A percentile compares a stretch with the other conserved stretches of the same genome.
These are phyloP conservation scores for Aquilaria malaccensis DNA, from an alignment of 345 rosid genomes.

Conservation along the genomic window DNA sequence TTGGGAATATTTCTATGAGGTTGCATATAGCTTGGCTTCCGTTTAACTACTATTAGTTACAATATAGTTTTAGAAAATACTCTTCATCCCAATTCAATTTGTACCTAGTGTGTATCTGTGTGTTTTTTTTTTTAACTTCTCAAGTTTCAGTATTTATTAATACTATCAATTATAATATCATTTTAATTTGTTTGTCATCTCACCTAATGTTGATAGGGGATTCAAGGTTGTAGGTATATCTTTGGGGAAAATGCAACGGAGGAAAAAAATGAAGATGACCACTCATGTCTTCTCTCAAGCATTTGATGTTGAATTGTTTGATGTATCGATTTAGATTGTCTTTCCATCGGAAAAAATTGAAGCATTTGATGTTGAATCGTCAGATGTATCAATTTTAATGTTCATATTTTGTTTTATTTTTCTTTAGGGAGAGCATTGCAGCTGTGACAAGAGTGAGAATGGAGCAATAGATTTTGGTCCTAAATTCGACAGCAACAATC, in stretches of 20 bases:
- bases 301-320: conserved; percentile 38
- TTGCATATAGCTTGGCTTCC: too few relatives aligned
- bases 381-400: too few relatives aligned
- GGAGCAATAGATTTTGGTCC: too few relatives aligned
- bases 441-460: too few relatives aligned
- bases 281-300: conserved; percentile 76
- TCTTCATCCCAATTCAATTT: too few relatives aligned
- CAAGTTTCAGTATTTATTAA: neutral
- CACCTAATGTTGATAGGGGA: conserved; percentile 6
- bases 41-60: too few relatives aligned
- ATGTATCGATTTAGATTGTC: conserved; percentile 71
- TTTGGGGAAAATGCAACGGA: conserved; percentile 56
- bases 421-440: too few relatives aligned
- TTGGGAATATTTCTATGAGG: too few relatives aligned
- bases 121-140: neutral
- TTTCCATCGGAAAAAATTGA: conserved; percentile 61
- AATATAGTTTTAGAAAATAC: too few relatives aligned
- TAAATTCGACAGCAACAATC: too few relatives aligned
- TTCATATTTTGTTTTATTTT: too few relatives aligned
- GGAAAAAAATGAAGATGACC: conserved; percentile 69
- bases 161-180: neutral
- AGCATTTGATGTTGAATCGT: conserved; percentile 9
- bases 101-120: conserved; percentile 32
- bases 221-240: conserved; percentile 41
- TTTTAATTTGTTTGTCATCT: neutral